Evolutionary conservation across 2,329 filamentous ascomycete genomes (phyloP).

Genomic region (Trichoderma cornu-damae): DNA sequence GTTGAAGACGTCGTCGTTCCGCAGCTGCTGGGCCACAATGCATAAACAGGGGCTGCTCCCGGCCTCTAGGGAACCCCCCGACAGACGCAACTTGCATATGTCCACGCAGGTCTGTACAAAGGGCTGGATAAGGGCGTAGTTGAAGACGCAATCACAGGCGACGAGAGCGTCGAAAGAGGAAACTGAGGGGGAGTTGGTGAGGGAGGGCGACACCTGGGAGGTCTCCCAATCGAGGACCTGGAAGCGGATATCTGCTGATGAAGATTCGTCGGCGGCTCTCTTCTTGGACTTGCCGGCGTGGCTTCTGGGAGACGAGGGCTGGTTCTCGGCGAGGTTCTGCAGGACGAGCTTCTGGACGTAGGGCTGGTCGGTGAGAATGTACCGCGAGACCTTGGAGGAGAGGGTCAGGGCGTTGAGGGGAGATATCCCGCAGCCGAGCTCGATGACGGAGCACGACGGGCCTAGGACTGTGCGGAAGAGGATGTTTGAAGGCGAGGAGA

Average conservation of each 20-base stretch:
- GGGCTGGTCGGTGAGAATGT: constrained; percentile 80
- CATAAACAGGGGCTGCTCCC: constrained; percentile 56
- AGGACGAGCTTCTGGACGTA: constrained; percentile 76
- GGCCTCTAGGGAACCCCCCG: background rate
- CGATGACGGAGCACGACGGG: constrained; percentile 58
- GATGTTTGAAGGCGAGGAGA: constrained; percentile 57
- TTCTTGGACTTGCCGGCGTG: background rate
- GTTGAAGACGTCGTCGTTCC: constrained; percentile 79
- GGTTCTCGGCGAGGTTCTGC: constrained; percentile 67
- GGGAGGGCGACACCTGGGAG: constrained; percentile 44
- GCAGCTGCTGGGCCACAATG: constrained; percentile 82
- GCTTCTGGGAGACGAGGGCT: constrained; percentile 12
- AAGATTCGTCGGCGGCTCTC: background rate
- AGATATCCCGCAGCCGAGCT: constrained; percentile 85
- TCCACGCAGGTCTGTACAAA: constrained; percentile 79
- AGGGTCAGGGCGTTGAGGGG: constrained; percentile 70
- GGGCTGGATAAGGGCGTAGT: constrained; percentile 75
- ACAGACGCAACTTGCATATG: constrained; percentile 57
- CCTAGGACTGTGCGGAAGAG: constrained; percentile 44
- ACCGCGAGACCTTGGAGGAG: constrained; percentile 54
- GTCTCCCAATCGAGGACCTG: constrained; percentile 78
- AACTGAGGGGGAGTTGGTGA: constrained; percentile 34
- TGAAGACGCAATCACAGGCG: constrained; percentile 94
- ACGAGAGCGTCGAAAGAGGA: constrained; percentile 66
- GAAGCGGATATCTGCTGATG: constrained; percentile 43